phyloP scores from a whole-genome alignment of 805 yeast genomes.

The Lipomyces sp. region DNA sequence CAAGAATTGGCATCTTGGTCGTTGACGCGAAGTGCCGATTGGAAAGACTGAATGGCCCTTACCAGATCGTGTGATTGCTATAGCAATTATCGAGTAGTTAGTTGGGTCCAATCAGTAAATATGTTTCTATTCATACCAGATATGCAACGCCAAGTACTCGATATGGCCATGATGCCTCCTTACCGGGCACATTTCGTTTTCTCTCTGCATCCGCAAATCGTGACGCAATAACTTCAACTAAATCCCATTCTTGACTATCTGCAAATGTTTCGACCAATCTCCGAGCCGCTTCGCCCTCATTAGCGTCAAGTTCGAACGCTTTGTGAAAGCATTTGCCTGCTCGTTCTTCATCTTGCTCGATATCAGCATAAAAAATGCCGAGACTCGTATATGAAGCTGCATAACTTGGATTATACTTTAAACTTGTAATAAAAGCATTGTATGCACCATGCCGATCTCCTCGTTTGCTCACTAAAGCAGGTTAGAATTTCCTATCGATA shows the following conservation, averaged over 20 bases:
- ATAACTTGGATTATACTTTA: conserved; percentile 64
- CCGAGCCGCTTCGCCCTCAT: conserved; percentile 75
- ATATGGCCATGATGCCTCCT: conserved; percentile 71
- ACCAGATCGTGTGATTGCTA: conserved; percentile 30
- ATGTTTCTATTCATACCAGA: conserved; percentile 62
- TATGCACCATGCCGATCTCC: conserved; percentile 56
- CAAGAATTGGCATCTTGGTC: conserved; percentile 77
- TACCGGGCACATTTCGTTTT: conserved; percentile 34
- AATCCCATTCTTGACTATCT: conserved; percentile 73
- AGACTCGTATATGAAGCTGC: conserved; percentile 84
- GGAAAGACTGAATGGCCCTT: conserved; percentile 87
- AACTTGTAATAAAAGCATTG: conserved; percentile 57
- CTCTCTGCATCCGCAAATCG: conserved; percentile 68
- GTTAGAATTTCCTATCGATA: neutral
- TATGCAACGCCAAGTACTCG: conserved; percentile 81
- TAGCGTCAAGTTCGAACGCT: conserved; percentile 84
- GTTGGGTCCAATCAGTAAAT: conserved; percentile 34
- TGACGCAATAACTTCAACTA: conserved; percentile 74
- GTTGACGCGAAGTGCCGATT: conserved; percentile 74
- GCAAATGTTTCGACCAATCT: conserved; percentile 75
- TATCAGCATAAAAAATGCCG: conserved; percentile 70
- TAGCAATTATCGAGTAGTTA: neutral
- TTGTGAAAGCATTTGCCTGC: conserved; percentile 86
- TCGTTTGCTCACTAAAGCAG: conserved; percentile 38
- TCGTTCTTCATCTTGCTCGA: conserved; percentile 62